A percentile compares a stretch with the other conserved stretches of the same genome.
phyloP scores from a whole-genome alignment of 139 green algal genomes.

The Helicosporidium sp. region DNA sequence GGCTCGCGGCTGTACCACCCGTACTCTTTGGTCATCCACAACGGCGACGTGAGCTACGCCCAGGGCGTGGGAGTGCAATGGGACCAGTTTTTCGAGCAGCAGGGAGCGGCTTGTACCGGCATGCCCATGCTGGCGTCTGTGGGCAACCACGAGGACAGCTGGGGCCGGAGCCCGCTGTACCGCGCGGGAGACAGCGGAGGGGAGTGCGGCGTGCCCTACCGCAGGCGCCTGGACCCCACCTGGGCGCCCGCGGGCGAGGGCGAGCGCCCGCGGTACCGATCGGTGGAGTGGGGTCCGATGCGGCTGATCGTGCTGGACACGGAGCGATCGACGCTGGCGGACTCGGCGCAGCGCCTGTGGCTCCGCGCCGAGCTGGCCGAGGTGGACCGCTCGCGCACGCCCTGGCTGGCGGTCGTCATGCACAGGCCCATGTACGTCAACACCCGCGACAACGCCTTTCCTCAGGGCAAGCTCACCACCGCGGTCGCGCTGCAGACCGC shows the following conservation, averaged over 20 bases:
- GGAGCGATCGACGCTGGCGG: slow-evolving; percentile 35
- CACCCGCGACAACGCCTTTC: slow-evolving; percentile 7
- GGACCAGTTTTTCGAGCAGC: slow-evolving; percentile 54
- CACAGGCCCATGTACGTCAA: slow-evolving; percentile 46
- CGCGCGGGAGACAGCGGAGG: slow-evolving; percentile 20
- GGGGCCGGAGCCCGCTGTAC: slow-evolving; percentile 15
- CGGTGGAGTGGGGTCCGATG: slow-evolving; percentile 10
- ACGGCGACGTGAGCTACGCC: slow-evolving; percentile 36
- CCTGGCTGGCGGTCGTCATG: slow-evolving; percentile 38
- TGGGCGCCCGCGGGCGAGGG: slow-evolving; percentile 38
- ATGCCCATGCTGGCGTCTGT: slow-evolving; percentile 35
- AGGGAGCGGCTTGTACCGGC: not conserved
- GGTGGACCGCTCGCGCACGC: slow-evolving; percentile 27
- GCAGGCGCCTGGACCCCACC: slow-evolving; percentile 17
- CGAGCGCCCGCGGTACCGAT: too few relatives aligned
- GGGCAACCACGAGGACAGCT: slow-evolving; percentile 66
- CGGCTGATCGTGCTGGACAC: slow-evolving; percentile 13
- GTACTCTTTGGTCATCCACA: slow-evolving; percentile 28
- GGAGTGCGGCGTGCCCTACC: slow-evolving; percentile 48
- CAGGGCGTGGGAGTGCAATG: slow-evolving; percentile 36
- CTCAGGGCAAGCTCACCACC: not conserved
- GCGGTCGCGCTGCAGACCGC: not conserved
- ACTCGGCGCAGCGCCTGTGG: slow-evolving; percentile 13
- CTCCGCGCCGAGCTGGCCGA: slow-evolving; percentile 18
- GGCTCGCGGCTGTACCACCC: not conserved